Conservation (phyloP, 2,329 filamentous ascomycete genomes). For the Fusarium sp. region DNA sequence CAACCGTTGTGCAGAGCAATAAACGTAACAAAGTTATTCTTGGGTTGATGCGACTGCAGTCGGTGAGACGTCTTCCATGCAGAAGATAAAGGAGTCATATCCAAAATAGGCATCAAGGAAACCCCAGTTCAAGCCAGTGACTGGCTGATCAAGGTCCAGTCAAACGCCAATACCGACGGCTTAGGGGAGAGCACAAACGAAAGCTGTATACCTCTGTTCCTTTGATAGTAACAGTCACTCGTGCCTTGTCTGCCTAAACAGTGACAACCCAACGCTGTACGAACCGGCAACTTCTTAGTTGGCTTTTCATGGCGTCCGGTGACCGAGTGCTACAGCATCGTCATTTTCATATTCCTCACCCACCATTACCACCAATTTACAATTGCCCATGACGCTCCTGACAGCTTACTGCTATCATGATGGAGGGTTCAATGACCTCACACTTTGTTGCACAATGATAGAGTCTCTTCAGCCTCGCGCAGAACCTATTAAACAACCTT, state of each 20-base stretch:
- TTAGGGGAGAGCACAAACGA: slow-evolving; percentile 17
- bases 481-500: slow-evolving; percentile 18
- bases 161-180: slow-evolving; percentile 4
- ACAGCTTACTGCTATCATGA: slow-evolving; percentile 22
- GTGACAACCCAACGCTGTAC: background rate
- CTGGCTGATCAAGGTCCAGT: slow-evolving; percentile 14
- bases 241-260: slow-evolving; percentile 31
- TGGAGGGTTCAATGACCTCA: slow-evolving; percentile 43
- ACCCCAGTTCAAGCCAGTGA: slow-evolving; percentile 7
- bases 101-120: slow-evolving; percentile 32
- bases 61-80: slow-evolving; percentile 1
- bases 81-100: slow-evolving; percentile 31
- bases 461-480: slow-evolving; percentile 38
- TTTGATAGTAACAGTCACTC: background rate
- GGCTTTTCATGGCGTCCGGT: slow-evolving; percentile 1
- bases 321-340: slow-evolving; percentile 8
- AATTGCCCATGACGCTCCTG: slow-evolving; percentile 5
- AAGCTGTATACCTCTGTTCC: background rate
- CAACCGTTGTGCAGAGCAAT: slow-evolving; percentile 14
- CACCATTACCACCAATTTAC: slow-evolving; percentile 12
- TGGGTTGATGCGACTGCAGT: slow-evolving; percentile 14
- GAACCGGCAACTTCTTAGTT: background rate
- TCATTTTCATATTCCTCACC: slow-evolving; percentile 10
- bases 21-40: slow-evolving; percentile 22
- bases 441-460: slow-evolving; percentile 15